These are phyloP conservation scores for Vicia villosa DNA, from an alignment of 306 rosid species.

Conservation along the genomic window DNA sequence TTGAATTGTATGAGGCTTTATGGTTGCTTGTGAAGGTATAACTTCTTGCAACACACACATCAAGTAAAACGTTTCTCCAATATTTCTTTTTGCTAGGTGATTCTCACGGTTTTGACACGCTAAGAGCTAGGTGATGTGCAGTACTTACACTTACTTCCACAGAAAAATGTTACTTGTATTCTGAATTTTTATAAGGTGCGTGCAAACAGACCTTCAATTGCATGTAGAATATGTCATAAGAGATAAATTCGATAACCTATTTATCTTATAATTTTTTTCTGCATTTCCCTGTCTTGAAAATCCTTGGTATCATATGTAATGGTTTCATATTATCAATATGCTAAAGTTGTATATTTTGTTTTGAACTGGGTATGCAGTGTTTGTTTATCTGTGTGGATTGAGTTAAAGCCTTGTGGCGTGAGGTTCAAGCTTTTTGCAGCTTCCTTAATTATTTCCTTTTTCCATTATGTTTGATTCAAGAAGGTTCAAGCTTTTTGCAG, in stretches of 20 bases:
- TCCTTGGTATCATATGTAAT: background rate
- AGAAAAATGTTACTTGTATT: conserved; percentile 67
- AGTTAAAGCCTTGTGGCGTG: too few relatives aligned
- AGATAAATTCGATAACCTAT: conserved; percentile 17
- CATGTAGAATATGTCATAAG: conserved; percentile 21
- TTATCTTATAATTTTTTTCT: background rate
- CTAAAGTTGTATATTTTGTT: conserved; percentile 23
- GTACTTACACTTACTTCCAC: conserved; percentile 77
- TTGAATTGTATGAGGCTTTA: too few relatives aligned
- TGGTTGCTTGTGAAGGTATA: too few relatives aligned
- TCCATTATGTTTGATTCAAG: too few relatives aligned
- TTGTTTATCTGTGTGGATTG: too few relatives aligned
- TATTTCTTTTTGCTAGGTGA: conserved; percentile 63
- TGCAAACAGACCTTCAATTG: conserved; percentile 26
- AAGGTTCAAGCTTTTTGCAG: too few relatives aligned
- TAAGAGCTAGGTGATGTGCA: conserved; percentile 87
- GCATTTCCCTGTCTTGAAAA: conserved; percentile 6
- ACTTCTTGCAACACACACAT: too few relatives aligned
- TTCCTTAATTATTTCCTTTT: too few relatives aligned
- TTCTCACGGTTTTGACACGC: conserved; percentile 86
- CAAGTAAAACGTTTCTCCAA: conserved; percentile 21
- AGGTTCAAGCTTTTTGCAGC: too few relatives aligned
- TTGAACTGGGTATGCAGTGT: background rate
- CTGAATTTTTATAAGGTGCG: conserved; percentile 78
- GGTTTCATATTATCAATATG: background rate